phyloP scores from a whole-genome alignment of 2,329 filamentous ascomycete species.

The Diaporthe ampelina region DNA sequence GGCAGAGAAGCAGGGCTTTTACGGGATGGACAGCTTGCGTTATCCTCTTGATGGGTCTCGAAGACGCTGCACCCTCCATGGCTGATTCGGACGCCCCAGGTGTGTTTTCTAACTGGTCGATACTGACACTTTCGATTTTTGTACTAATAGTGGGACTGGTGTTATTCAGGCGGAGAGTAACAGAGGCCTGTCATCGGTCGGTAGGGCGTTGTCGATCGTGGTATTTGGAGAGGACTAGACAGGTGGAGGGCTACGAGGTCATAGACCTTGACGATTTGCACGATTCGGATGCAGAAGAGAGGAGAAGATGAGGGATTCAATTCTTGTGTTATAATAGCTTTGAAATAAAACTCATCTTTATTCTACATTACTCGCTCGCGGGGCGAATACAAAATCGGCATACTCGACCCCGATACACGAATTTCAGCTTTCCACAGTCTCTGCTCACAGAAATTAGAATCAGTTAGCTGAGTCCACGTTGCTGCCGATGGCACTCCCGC shows the following conservation, averaged over 20 bases:
- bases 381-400: no score
- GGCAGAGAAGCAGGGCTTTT: constrained; percentile 78
- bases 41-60: constrained; percentile 73
- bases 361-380: no score
- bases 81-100: constrained; percentile 18
- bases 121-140: constrained; percentile 11
- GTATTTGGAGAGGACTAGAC: constrained; percentile 17
- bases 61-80: constrained; percentile 13
- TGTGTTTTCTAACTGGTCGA: constrained; percentile 20
- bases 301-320: neutral
- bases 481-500: neutral
- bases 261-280: constrained; percentile 18
- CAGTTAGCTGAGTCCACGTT: neutral
- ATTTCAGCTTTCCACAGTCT: neutral
- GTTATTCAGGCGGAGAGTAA: constrained; percentile 16
- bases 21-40: constrained; percentile 82
- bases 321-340: no score
- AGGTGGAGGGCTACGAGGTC: constrained; percentile 15
- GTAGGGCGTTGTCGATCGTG: constrained; percentile 13
- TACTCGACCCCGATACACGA: no score
- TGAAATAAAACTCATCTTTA: no score
- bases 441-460: neutral
- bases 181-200: constrained; percentile 2
- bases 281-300: constrained; percentile 13
- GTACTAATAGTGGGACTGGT: constrained; percentile 13